Evolutionary conservation across 1,284 basidiomycete species (phyloP).

Genomic region (Heimioporus punctisporus): DNA sequence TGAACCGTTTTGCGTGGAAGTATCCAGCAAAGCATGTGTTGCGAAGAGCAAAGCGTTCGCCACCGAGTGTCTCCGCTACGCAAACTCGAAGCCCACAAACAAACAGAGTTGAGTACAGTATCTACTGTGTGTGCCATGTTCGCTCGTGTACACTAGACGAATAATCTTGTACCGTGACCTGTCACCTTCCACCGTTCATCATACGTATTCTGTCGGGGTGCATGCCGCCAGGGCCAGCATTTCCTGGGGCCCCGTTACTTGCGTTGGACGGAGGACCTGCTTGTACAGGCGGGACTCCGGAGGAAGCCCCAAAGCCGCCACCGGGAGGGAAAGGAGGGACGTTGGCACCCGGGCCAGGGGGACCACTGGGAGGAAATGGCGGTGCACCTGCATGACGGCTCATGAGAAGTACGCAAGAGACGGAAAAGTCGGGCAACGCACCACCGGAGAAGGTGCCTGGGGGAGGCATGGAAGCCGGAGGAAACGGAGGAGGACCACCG

Average conservation of each 20-base stretch:
- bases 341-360: constrained; percentile 35
- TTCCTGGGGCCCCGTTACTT: constrained; percentile 27
- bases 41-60: constrained; percentile 28
- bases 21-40: constrained; percentile 32
- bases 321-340: constrained; percentile 48
- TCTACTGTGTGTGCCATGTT: no score
- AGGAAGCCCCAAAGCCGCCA: constrained; percentile 40
- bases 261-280: constrained; percentile 16
- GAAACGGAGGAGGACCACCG: constrained; percentile 42
- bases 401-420: not conserved
- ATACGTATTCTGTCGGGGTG: constrained; percentile 89
- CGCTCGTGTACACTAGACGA: no score
- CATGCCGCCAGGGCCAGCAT: constrained; percentile 54
- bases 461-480: constrained; percentile 39
- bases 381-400: constrained; percentile 40
- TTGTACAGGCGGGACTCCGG: constrained; percentile 35
- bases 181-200: constrained; percentile 53
- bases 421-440: constrained; percentile 25
- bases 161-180: no score
- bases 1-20: constrained; percentile 41
- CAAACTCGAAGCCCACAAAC: no score
- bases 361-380: constrained; percentile 63
- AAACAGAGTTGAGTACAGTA: no score
- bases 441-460: constrained; percentile 44
- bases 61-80: constrained; percentile 17